Conservation (phyloP, 805 yeast genomes). For the Candida sonorensis region DNA sequence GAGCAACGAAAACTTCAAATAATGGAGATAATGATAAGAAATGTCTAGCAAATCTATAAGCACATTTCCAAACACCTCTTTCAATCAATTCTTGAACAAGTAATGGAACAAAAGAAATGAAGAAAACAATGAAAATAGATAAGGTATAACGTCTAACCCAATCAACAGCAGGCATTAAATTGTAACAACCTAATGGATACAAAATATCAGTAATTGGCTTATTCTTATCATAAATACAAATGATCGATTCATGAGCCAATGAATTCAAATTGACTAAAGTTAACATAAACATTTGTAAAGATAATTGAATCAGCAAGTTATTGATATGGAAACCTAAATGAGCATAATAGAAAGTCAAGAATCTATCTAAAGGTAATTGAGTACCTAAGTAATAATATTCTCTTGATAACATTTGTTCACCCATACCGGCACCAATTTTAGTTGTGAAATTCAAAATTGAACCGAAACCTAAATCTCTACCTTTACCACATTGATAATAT, state of each 20-base stretch:
- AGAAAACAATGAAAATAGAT: slow-evolving; percentile 77
- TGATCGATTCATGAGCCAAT: slow-evolving; percentile 63
- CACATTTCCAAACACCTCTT: slow-evolving; percentile 73
- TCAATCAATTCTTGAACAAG: slow-evolving; percentile 75
- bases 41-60: slow-evolving; percentile 64
- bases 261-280: slow-evolving; percentile 65
- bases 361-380: slow-evolving; percentile 80
- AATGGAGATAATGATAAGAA: slow-evolving; percentile 66
- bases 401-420: slow-evolving; percentile 87
- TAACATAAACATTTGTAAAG: slow-evolving; percentile 65
- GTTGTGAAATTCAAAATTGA: slow-evolving; percentile 90
- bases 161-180: slow-evolving; percentile 64
- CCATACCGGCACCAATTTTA: slow-evolving; percentile 98
- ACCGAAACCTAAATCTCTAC: slow-evolving; percentile 90
- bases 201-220: slow-evolving; percentile 61
- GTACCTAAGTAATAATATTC: slow-evolving; percentile 91
- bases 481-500: slow-evolving; percentile 94
- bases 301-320: slow-evolving; percentile 69
- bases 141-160: slow-evolving; percentile 79
- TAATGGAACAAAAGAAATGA: slow-evolving; percentile 73
- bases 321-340: slow-evolving; percentile 95
- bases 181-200: slow-evolving; percentile 68
- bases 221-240: slow-evolving; percentile 61
- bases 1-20: slow-evolving; percentile 80
- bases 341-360: slow-evolving; percentile 89